Evolutionary conservation across 2,329 filamentous ascomycete species (phyloP).

Genomic region (Ophiostoma populinum): DNA sequence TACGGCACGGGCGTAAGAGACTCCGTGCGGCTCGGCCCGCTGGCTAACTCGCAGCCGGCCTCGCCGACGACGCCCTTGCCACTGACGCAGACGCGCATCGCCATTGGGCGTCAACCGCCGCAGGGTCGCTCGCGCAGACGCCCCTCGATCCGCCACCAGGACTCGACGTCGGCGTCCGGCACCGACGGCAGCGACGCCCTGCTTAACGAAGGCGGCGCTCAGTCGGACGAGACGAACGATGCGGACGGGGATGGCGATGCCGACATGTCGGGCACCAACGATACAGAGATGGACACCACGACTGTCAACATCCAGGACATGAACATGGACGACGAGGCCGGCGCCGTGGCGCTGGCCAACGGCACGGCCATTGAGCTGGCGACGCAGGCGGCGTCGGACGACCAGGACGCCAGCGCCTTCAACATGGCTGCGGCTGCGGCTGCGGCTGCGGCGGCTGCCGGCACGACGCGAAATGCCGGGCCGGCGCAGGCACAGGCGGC

Average conservation of each 20-base stretch:
- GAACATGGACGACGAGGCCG: slow-evolving; percentile 61
- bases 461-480: slow-evolving; percentile 17
- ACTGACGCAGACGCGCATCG: slow-evolving; percentile 42
- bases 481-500: too few species aligned
- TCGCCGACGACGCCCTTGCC: slow-evolving; percentile 75
- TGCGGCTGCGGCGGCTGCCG: slow-evolving; percentile 30
- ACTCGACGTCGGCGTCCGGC: slow-evolving; percentile 40
- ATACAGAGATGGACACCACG: slow-evolving; percentile 74
- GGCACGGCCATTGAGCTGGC: slow-evolving; percentile 57
- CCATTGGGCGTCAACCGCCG: slow-evolving; percentile 35
- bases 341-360: slow-evolving; percentile 42
- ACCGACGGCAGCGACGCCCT: slow-evolving; percentile 66
- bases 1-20: too few species aligned
- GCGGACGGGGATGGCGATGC: slow-evolving; percentile 58
- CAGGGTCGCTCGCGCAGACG: slow-evolving; percentile 45
- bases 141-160: slow-evolving; percentile 77
- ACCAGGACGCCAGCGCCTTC: slow-evolving; percentile 78
- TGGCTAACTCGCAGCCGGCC: slow-evolving; percentile 72
- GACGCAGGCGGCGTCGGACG: slow-evolving; percentile 64
- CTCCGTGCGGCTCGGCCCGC: slow-evolving; percentile 40
- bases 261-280: slow-evolving; percentile 67
- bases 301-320: slow-evolving; percentile 75
- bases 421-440: slow-evolving; percentile 56
- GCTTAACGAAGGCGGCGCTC: slow-evolving; percentile 58
- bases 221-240: slow-evolving; percentile 60